These are phyloP conservation scores for Solioccasus polychromus DNA, from an alignment of 768 basidiomycete genomes.

Conservation along the genomic window DNA sequence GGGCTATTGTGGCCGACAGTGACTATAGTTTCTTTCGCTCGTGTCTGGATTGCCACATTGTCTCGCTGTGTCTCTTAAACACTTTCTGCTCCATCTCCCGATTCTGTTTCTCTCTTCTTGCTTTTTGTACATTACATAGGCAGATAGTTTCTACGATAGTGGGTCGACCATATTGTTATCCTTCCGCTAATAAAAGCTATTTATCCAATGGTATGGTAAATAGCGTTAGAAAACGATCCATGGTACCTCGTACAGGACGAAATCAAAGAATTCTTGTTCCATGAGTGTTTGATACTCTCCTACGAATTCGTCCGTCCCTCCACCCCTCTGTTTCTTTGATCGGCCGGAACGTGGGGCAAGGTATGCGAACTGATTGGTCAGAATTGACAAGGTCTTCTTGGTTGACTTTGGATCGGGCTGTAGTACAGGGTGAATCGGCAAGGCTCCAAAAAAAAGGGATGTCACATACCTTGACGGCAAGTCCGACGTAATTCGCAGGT, in stretches of 20 bases:
- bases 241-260: slow-evolving; percentile 90
- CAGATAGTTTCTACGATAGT: slow-evolving; percentile 50
- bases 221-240: slow-evolving; percentile 67
- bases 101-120: slow-evolving; percentile 21
- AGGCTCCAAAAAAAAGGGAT: neutral
- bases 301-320: slow-evolving; percentile 62
- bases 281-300: slow-evolving; percentile 92
- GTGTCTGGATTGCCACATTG: slow-evolving; percentile 15
- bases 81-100: slow-evolving; percentile 27
- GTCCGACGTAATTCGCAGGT: slow-evolving; percentile 84
- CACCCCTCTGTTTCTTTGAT: slow-evolving; percentile 34
- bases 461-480: slow-evolving; percentile 68
- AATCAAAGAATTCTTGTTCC: slow-evolving; percentile 96
- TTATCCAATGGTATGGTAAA: slow-evolving; percentile 20
- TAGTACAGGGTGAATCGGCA: neutral
- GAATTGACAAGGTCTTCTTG: slow-evolving; percentile 69
- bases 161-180: slow-evolving; percentile 62
- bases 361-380: slow-evolving; percentile 80
- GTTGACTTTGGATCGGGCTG: slow-evolving; percentile 86
- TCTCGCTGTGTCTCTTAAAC: slow-evolving; percentile 13
- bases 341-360: slow-evolving; percentile 67
- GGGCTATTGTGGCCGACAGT: slow-evolving; percentile 12
- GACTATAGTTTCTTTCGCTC: slow-evolving; percentile 14
- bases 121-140: slow-evolving; percentile 40
- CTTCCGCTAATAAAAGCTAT: slow-evolving; percentile 53